Evolutionary conservation across 2,329 filamentous ascomycete species (phyloP).

Genomic region (Colletotrichum coccodes): DNA sequence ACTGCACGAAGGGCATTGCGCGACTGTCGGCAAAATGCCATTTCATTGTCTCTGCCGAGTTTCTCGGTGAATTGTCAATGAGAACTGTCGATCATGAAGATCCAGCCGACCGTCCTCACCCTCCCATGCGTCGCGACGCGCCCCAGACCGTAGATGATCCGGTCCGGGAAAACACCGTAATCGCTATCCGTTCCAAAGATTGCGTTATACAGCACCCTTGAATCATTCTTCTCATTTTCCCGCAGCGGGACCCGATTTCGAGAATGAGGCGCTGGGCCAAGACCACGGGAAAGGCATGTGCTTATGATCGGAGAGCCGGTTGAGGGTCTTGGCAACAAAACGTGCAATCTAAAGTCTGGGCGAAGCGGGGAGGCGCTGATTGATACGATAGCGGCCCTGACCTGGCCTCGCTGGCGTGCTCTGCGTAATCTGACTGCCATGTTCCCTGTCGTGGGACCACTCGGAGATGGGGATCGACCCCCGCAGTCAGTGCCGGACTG

Average conservation of each 20-base stretch:
- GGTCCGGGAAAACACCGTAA: not conserved
- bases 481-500: not conserved
- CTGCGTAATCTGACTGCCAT: not conserved
- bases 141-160: not conserved
- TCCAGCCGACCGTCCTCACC: not conserved
- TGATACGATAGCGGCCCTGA: not conserved
- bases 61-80: not conserved
- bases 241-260: not conserved
- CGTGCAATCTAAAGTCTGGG: slow-evolving; percentile 6
- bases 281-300: slow-evolving; percentile 15
- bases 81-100: not conserved
- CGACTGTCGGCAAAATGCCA: not conserved
- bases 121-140: not conserved
- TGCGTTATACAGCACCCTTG: not conserved
- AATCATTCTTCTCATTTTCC: not conserved
- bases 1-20: not conserved
- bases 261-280: slow-evolving; percentile 9
- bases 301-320: not conserved
- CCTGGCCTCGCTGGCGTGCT: not conserved
- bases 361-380: slow-evolving; percentile 13
- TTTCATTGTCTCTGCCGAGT: not conserved
- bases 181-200: not conserved
- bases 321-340: slow-evolving; percentile 1
- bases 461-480: not conserved
- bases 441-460: not conserved